Base-by-base conservation (phyloP, 208 protist genomes). In the Angomonas ambiguus region DNA sequence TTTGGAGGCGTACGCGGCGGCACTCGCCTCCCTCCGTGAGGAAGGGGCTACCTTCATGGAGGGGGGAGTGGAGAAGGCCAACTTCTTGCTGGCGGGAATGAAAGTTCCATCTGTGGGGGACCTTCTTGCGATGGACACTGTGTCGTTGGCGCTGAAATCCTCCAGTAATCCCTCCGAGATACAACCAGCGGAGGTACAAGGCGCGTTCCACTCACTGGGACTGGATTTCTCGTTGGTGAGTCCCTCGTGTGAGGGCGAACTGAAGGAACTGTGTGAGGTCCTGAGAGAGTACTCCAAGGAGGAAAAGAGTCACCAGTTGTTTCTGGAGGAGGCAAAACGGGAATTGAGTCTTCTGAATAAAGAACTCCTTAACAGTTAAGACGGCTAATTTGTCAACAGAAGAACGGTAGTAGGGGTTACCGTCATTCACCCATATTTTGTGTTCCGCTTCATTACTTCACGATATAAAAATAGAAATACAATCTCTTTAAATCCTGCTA, bases 401-500 rank as follows among this genome's bases (percentile, higher is more conserved):
- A n/a, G n/a, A n/a, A n/a, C n/a, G n/a, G n/a, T n/a, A n/a, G n/a
- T n/a, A n/a, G n/a, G n/a, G n/a, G n/a, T n/a, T n/a, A n/a, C n/a
- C n/a, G n/a, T n/a, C n/a, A n/a, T n/a, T n/a, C n/a, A n/a, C n/a
- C n/a, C n/a, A n/a, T n/a, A n/a, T n/a, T n/a, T n/a, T n/a, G n/a
- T n/a, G n/a, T n/a, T n/a, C n/a, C n/a, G n/a, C n/a, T n/a, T n/a
- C n/a, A n/a, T n/a, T n/a, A n/a, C n/a, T n/a, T n/a, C n/a, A n/a
- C n/a, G n/a, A n/a, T n/a, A n/a, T 45, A 56, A 56, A 56, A 56
- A 27, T 30, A 8, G 49, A 24, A 56, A 24, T 67, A 16, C 33
- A 11, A 56, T 60, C 32, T 69, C 53, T 60, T 1, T 8, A 42
- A 10, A 58, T 64, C 56, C 13, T 53, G 34, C 71, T 13, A n/a